Conservation (phyloP, 169 alveolate species). For the Plasmodium gallinaceum region DNA sequence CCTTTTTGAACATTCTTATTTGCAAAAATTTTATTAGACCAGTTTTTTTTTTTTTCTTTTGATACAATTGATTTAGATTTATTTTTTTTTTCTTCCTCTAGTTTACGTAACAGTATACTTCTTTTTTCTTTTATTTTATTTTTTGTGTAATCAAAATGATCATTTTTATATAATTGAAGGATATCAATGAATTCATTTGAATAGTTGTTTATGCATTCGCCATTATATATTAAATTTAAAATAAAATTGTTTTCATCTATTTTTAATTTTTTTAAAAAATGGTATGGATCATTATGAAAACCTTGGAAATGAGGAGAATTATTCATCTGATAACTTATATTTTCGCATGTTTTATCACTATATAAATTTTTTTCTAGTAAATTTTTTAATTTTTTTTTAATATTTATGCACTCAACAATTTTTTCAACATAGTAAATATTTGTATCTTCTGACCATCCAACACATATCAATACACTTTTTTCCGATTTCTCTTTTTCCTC, state of each 20-base stretch:
- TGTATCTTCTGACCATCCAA: constrained; percentile 71
- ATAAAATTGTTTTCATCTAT: constrained; percentile 50
- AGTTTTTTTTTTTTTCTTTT: constrained; percentile 2
- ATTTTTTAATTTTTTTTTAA: constrained; percentile 43
- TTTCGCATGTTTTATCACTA: constrained; percentile 7
- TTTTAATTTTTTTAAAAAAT: constrained; percentile 57
- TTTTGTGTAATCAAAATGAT: constrained; percentile 30
- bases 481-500: constrained; percentile 46
- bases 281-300: constrained; percentile 19
- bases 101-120: constrained; percentile 14
- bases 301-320: constrained; percentile 1
- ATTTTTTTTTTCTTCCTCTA: constrained; percentile 1
- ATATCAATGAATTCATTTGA: constrained; percentile 29
- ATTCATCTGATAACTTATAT: background rate
- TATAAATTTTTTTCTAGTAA: constrained; percentile 35
- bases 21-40: background rate
- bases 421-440: constrained; percentile 64
- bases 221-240: constrained; percentile 34
- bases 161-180: constrained; percentile 28
- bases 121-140: constrained; percentile 51
- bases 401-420: constrained; percentile 63
- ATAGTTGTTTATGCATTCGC: constrained; percentile 16
- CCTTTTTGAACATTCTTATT: background rate
- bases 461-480: constrained; percentile 56
- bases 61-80: background rate